These are phyloP conservation scores for Ustilago bromivora DNA, from an alignment of 1,284 basidiomycete genomes.

Conservation along the genomic window DNA sequence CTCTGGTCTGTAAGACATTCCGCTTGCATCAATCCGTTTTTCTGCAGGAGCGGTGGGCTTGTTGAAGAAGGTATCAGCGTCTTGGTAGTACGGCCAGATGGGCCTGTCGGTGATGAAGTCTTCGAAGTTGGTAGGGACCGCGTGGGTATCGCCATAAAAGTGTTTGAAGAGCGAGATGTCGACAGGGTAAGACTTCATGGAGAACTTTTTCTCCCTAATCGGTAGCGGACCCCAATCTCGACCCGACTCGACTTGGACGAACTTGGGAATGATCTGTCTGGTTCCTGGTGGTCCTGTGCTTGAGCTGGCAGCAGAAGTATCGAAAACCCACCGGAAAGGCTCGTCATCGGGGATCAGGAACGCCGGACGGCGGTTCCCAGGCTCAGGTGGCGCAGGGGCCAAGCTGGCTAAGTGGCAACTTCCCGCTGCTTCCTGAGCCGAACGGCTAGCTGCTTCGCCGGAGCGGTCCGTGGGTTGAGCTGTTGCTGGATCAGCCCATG, in stretches of 20 bases:
- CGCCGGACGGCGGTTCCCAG: too few relatives aligned
- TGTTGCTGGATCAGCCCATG: too few relatives aligned
- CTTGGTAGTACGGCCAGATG: not conserved
- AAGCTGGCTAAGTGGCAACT: not conserved
- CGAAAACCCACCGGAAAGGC: not conserved
- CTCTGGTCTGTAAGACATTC: not conserved
- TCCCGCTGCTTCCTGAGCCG: too few relatives aligned
- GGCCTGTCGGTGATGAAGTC: not conserved
- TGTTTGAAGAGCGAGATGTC: slow-evolving; percentile 1
- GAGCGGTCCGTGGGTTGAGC: too few relatives aligned
- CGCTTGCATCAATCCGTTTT: not conserved
- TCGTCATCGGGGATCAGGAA: not conserved
- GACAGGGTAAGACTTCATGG: slow-evolving; percentile 1
- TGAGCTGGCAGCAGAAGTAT: not conserved
- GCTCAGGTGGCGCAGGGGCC: too few relatives aligned
- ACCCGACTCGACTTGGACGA: not conserved
- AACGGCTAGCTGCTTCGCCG: too few relatives aligned
- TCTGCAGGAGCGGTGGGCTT: not conserved
- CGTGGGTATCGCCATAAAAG: not conserved
- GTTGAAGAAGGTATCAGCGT: not conserved
- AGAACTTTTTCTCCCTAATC: not conserved
- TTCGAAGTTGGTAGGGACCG: slow-evolving; percentile 3
- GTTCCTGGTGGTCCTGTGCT: not conserved
- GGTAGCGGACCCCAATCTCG: not conserved
- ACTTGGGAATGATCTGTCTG: not conserved